Evolutionary conservation across 768 basidiomycete genomes (phyloP), one percentile per base, ranked within the genome.

Genomic region (Panellus pusillus): DNA sequence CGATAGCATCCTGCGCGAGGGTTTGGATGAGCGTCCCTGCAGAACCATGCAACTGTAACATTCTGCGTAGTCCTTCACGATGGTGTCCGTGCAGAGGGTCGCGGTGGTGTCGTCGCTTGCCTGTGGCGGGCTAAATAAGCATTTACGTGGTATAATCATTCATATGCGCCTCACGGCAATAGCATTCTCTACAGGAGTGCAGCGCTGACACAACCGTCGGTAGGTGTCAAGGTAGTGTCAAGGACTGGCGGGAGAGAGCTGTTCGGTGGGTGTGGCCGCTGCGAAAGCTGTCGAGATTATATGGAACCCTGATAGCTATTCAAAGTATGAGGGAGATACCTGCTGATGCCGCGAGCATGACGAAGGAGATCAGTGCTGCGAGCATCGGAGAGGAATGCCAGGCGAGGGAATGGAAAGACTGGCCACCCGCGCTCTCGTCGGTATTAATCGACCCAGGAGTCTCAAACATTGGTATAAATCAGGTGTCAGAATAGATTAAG

Each of bases 41-140:
- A 2, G 31, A 20, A 53, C 13, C 29, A 53, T 2, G 17, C 52
- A 53, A 32, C 47, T 24, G 32, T 53, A 53, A n/a, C 52, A 53
- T 13, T 29, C 1, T 1, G 32, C 40, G 32, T 53, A 53, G 44
- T 18, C 52, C 6, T 29, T 47, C 15, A 53, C 24, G 39, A 53
- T 17, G 9, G 29, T 12, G 11, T 18, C 24, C 17, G 45, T 42
- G 45, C 52, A 53, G 20, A 47, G 45, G 9, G n/a, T 2, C 6
- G 15, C 15, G 28, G 17, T 1, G 20, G 29, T 31, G 4, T 6
- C 8, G 40, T 24, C 45, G 6, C 19, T n/a, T 40, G 9, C 6
- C 8, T 29, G 24, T 39, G 3, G 15, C 24, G 4, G 17, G 20
- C 51, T 52, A 32, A 24, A 9, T 3, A 20, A 14, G 17, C 11